Base-by-base conservation (phyloP, 208 protist species). In the Wallacemonas sp. region DNA sequence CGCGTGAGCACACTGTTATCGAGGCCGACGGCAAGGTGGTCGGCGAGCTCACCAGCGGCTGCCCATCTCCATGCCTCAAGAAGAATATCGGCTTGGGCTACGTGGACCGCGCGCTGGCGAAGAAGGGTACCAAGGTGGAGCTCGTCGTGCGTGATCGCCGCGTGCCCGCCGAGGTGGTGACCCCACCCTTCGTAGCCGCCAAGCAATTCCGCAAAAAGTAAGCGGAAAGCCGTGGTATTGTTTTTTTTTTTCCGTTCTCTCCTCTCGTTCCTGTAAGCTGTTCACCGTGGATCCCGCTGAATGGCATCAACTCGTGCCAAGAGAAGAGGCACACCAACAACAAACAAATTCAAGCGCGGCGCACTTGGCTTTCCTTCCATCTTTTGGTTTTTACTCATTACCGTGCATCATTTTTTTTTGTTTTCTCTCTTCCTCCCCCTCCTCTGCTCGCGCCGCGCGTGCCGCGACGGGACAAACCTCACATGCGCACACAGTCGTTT, bases 71-170 rank as follows among this genome's bases (percentile, higher is more conserved):
- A 30, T 83, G 74, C 38, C 75, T 98, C 12, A 77, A 95, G 65
- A 80, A 80, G 63, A 91, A 93, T 59, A 92, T 99, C 57, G 94
- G 76, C 3, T 94, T 98, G 74, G 92, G 71, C 48, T 99, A 98
- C 71, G 53, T 99, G 0, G 60, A 92, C 34, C 91, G 81, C 22
- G 65, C 63, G 9, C 66, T 84, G 21, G 72, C 86, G 0, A 89
- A 92, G 66, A 71, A 82, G 19, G 87, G 90, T 5, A 95, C 85
- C 15, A 63, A 87, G 55, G 66, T 97, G 27, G 48, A 92, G n/a
- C 77, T 98, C 13, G 68, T 93, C n/a, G 86, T 98, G n/a, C 90
- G 97, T 19, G 87, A 85, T 60, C 88, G 88, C 60, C 75, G 68
- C 38, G 72, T 92, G 42, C 46, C 50, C 2, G 95, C 86, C 2